Evolutionary conservation across 1,284 basidiomycete species (phyloP), one percentile per base, ranked within the genome.

Genomic region (Leccinum fuscescens): DNA sequence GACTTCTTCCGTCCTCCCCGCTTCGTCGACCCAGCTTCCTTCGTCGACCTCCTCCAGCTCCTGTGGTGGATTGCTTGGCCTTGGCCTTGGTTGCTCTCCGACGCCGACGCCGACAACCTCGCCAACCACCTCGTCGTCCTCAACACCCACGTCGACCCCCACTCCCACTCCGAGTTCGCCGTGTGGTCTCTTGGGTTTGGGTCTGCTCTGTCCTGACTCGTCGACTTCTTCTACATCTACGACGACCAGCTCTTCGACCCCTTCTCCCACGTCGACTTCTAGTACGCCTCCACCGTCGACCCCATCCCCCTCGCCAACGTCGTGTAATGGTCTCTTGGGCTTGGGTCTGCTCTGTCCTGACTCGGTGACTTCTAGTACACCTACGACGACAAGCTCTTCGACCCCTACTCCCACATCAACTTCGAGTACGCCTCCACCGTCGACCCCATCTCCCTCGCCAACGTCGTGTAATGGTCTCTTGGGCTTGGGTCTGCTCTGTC

Each of bases 141-240:
- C 15, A 7, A 37, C 35, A 14, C 35, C 35, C 35, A 37, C 35
- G 31, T n/a, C 37, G 37, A n/a, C 15, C 17, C 44, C 17, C 39
- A 9, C 9, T 11, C 17, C 42, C 44, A 14, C 44, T 22, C 44
- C 44, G 3, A 56, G 67, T 1, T 27, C 64, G 1, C 58, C 67
- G 3, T 68, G 71, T 37, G 63, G 61, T 20, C 22, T 68, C 0
- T 44, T 67, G 2, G 69, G 65, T 44, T 22, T 64, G 4, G 61
- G 62, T 27, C 27, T 31, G 4, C 27, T 65, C 5, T 67, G 66
- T 27, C 8, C 58, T 11, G 20, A 51, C 55, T 33, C 61, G 24
- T 39, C 62, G 2, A 39, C 56, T 31, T 6, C 68, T 35, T 22
- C 67, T 27, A n/a, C 66, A 11, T 62, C 64, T 1, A 33, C 46